phyloP scores from a whole-genome alignment of 2,329 filamentous ascomycete species.

The Fusarium sp. region DNA sequence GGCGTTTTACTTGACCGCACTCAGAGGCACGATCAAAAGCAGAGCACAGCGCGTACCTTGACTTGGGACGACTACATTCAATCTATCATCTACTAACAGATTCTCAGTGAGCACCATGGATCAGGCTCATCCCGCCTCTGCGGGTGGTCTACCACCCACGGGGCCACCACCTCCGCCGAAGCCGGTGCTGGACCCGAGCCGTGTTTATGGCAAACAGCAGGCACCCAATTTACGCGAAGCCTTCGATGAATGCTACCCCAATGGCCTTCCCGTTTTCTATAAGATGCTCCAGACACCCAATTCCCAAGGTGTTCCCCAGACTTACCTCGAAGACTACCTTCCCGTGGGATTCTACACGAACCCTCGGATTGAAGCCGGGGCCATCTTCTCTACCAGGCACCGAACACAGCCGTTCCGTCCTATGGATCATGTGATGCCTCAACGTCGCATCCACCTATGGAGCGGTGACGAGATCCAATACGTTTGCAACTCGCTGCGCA shows the following conservation, averaged over 20 bases:
- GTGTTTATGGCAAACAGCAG: conserved; percentile 40
- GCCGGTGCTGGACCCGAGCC: conserved; percentile 30
- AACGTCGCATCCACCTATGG: conserved; percentile 53
- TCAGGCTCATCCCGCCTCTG: conserved; percentile 5
- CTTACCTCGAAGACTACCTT: conserved; percentile 53
- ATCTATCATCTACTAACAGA: conserved; percentile 17
- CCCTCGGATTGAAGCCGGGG: conserved; percentile 46
- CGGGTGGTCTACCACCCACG: conserved; percentile 16
- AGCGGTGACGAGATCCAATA: conserved; percentile 53
- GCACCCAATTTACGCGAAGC: conserved; percentile 40
- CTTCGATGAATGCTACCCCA: conserved; percentile 51
- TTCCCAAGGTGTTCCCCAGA: conserved; percentile 40
- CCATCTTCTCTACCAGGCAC: conserved; percentile 55
- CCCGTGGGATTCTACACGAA: conserved; percentile 53
- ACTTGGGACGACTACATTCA: neutral
- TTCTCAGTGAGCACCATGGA: conserved; percentile 30
- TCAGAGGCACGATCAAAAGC: neutral
- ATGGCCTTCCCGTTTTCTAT: conserved; percentile 51
- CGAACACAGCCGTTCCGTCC: conserved; percentile 47
- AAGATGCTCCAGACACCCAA: conserved; percentile 47
- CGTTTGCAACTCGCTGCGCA: conserved; percentile 54
- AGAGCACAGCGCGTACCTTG: neutral
- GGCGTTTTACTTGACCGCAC: neutral
- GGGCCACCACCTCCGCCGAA: conserved; percentile 28
- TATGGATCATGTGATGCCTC: conserved; percentile 44